Base-by-base conservation (phyloP, 768 basidiomycete genomes). In the Panaeolus papilionaceus region DNA sequence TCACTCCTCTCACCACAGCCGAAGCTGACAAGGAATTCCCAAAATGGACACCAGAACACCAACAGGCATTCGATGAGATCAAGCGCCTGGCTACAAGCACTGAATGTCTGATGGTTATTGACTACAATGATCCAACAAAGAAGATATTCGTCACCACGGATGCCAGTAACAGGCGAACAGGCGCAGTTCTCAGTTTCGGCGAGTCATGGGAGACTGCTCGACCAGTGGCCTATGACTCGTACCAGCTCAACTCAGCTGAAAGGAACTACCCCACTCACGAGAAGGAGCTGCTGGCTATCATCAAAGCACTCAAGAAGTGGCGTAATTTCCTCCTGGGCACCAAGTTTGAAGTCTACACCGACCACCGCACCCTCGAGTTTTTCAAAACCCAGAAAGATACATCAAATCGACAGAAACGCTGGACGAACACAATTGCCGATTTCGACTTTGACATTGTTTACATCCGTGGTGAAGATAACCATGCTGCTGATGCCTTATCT, bases 201-300 rank as follows among this genome's bases (percentile, higher is more conserved):
- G 64, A 67, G 0, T 76, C 75, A 1, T 77, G 74, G 73, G 79
- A 79, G 58, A 67, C 68, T 0, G 71, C 79, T 0, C 69, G 78
- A 4, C 81, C 80, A 3, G 79, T 78, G 40, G 70, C 75, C 38
- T 73, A 73, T 65, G 63, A 79, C 70, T 83, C 69, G 0, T 47
- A 51, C 40, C 71, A 67, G 20, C 73, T 76, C 28, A 76, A 72
- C 20, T 67, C 33, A 47, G 75, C 79, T 0, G 68, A 73, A 45
- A 28, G 2, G 23, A 81, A 82, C 62, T 83, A 84, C 38, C 77
- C 79, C 0, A 73, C 75, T 0, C 80, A 83, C 54, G 76, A 84
- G 68, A 77, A 79, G 65, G 82, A 83, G 67, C 68, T 83, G 0
- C 66, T 82, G 0, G 80, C 81, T 0, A 79, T 84, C 14, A 69